Base-by-base conservation (phyloP, 495 filamentous ascomycete species). In the Sabuloglossum arenarium region DNA sequence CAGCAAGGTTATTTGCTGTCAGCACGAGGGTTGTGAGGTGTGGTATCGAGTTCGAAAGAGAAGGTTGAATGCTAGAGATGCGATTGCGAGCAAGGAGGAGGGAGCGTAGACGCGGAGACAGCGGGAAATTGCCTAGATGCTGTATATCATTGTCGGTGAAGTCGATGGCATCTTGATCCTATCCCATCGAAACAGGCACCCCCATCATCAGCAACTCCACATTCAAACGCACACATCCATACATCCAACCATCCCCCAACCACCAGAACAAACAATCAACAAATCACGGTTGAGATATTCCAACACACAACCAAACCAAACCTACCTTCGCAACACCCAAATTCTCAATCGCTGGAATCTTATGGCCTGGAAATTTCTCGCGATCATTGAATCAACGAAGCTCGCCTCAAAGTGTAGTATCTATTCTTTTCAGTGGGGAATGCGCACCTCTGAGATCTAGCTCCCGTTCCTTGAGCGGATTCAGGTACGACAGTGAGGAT, bases 371-470 rank as follows among this genome's bases (percentile, higher is more conserved):
- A 81, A 65, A 65, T 68, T 66, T 64, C 61, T 61, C 63, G 65
- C 67, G 61, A 66, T 61, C 59, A 68, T 65, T 64, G 62, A 67
- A 72, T 89, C 80, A 93, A 90, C 77, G 77, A 71, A 82, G 83
- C 78, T 82, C 82, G 71, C 66, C 64, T 67, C 60, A 77, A 81
- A 78, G 82, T 88, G 88, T 84, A 94, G 87, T 82, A 93, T 89
- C 88, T 89, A 85, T 74, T 81, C 88, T 90, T 95, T 89, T 85
- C 86, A 82, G 78, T 68, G 65, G 31, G 30, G 62, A 70, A 89
- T n/a, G n/a, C 88, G 83, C 81, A 99, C 93, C 93, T 97, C 93
- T 81, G 62, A 99, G 88, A 76, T 96, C 88, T 65, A 99, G 78
- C 78, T 99, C 93, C 65, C 93, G 86, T 74, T 99, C 91, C 69